Base-by-base conservation (phyloP, 352 stramenopile species). In the Phytophthora sp. region DNA sequence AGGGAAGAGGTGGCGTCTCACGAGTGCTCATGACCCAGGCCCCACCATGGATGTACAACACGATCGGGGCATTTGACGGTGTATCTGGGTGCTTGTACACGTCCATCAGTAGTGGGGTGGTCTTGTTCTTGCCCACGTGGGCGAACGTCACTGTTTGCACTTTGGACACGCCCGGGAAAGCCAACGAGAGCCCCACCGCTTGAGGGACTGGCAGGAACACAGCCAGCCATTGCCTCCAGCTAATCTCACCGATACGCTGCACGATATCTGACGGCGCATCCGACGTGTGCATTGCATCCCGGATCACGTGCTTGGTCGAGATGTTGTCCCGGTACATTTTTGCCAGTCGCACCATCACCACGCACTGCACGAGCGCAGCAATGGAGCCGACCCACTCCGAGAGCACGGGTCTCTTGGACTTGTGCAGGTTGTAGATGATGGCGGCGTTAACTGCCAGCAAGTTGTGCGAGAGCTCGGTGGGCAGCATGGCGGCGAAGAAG, bases 31-130 rank as follows among this genome's bases (percentile, higher is more conserved):
- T 68, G 50, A 92, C 62, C 84, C 84, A 93, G 5, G 69, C 82
- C n/a, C 84, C 84, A n/a, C 84, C 84, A 56, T 93, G 84, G 45
- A 93, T 79, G 53, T 91, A 93, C 23, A 93, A 44, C 24, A 93
- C 27, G 39, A 93, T 87, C 1, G 84, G 84, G n/a, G 83, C 78
- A 17, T 90, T 90, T 4, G 72, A 48, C 9, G 66, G 62, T 4
- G 75, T 77, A 41, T 79, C 58, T 23, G 44, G 58, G 49, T 85
- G 73, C 50, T 83, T 88, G 74, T 87, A 93, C 27, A 93, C 77
- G 43, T 93, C 82, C 84, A 93, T 93, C 13, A 77, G 69, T 32
- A 93, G 59, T 12, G 54, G 38, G 6, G 72, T 86, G n/a, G 79
- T 86, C 42, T 72, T 76, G 61, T 78, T 72, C 34, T 78, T 72